Conservation (phyloP, 1,139 yeast species). For the Starmera stellimalicola region DNA sequence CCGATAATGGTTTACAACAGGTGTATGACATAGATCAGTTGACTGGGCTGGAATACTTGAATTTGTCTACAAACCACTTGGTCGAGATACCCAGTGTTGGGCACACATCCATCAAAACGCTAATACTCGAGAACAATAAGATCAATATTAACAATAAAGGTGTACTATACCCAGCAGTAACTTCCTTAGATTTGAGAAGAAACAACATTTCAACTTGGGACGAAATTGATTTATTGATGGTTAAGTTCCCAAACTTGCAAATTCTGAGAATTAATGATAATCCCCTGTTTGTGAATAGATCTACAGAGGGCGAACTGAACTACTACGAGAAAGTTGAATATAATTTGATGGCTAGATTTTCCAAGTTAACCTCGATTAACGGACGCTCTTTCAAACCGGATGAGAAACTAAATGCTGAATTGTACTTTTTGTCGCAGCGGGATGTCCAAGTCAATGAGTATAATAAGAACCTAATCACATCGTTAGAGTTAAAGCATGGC, state of each 20-base stretch:
- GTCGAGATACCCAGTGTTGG: constrained; percentile 3
- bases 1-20: constrained; percentile 30
- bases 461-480: constrained; percentile 3
- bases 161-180: constrained; percentile 3
- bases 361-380: constrained; percentile 34
- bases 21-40: not conserved
- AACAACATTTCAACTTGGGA: constrained; percentile 40
- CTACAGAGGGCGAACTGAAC: constrained; percentile 11
- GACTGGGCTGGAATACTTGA: not conserved
- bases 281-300: constrained; percentile 33
- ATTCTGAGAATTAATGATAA: constrained; percentile 43
- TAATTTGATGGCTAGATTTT: constrained; percentile 42
- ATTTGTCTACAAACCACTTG: constrained; percentile 21
- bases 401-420: constrained; percentile 56
- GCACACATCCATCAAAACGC: constrained; percentile 4
- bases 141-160: constrained; percentile 3
- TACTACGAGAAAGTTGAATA: constrained; percentile 28
- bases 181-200: constrained; percentile 35
- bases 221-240: constrained; percentile 33
- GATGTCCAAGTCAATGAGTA: constrained; percentile 5
- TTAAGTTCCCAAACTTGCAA: constrained; percentile 28
- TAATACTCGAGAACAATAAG: constrained; percentile 18
- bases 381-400: constrained; percentile 40
- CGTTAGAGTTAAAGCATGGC: constrained; percentile 12
- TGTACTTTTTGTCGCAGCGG: constrained; percentile 53